These are phyloP conservation scores for Corylus americana DNA, from an alignment of 306 rosid genomes.

Conservation along the genomic window DNA sequence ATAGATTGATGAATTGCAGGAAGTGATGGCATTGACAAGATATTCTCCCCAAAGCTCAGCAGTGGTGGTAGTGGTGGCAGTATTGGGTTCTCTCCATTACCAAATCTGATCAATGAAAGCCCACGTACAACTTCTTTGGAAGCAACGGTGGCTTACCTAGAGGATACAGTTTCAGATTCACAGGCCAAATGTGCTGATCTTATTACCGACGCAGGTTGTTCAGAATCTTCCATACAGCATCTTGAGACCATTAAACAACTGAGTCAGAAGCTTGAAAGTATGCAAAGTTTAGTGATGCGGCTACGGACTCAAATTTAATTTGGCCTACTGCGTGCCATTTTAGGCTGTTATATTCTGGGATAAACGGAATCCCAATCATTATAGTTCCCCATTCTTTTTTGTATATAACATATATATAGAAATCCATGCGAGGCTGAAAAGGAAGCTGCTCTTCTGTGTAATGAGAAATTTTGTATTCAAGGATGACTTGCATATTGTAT, in stretches of 20 bases:
- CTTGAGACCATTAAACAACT: conserved; percentile 54
- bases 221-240: conserved; percentile 51
- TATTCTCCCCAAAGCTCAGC: conserved; percentile 63
- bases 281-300: conserved; percentile 61
- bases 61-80: conserved; percentile 53
- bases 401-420: conserved; percentile 43
- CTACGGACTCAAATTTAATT: conserved; percentile 61
- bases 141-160: conserved; percentile 66
- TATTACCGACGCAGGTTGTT: conserved; percentile 39
- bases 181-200: conserved; percentile 60
- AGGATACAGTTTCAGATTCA: conserved; percentile 64
- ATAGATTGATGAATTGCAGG: conserved; percentile 56
- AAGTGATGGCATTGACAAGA: conserved; percentile 81
- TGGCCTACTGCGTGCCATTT: conserved; percentile 13
- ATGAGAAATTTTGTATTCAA: conserved; percentile 49
- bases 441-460: conserved; percentile 17
- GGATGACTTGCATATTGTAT: not conserved
- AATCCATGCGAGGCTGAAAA: conserved; percentile 27
- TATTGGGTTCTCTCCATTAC: conserved; percentile 48
- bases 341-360: conserved; percentile 32
- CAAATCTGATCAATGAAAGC: conserved; percentile 46
- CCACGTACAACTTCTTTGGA: conserved; percentile 44
- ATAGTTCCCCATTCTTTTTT: conserved; percentile 44
- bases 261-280: conserved; percentile 61
- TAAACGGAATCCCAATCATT: conserved; percentile 31